phyloP scores from a whole-genome alignment of 1,284 basidiomycete genomes.

The Sanguinoderma infundibulare region DNA sequence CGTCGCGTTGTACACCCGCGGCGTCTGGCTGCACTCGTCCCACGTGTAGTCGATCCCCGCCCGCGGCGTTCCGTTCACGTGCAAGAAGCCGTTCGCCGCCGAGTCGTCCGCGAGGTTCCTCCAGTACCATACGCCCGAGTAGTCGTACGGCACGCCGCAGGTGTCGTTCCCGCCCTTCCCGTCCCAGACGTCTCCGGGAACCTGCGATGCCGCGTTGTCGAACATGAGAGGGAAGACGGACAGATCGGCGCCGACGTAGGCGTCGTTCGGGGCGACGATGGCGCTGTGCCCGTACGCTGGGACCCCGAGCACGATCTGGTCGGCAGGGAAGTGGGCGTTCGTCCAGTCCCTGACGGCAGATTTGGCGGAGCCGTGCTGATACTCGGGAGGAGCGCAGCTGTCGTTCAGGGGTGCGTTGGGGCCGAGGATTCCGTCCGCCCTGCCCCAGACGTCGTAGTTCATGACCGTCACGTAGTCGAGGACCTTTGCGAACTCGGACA shows the following conservation, averaged over 20 bases:
- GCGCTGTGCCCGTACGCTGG: constrained; percentile 77
- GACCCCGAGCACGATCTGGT: constrained; percentile 83
- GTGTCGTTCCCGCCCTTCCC: constrained; percentile 21
- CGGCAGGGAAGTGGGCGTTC: constrained; percentile 74
- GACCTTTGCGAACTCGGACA: constrained; percentile 68
- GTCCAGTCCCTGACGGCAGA: constrained; percentile 75
- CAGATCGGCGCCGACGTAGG: constrained; percentile 43
- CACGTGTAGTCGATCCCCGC: constrained; percentile 54
- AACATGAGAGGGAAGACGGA: constrained; percentile 59
- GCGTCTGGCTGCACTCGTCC: constrained; percentile 71
- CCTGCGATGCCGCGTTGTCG: constrained; percentile 45
- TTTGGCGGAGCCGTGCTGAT: constrained; percentile 74
- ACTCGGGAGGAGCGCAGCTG: constrained; percentile 58
- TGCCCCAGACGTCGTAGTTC: constrained; percentile 80
- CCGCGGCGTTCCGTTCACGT: constrained; percentile 51
- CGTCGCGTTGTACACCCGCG: constrained; percentile 62
- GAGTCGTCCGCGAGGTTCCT: constrained; percentile 61
- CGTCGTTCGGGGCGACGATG: constrained; percentile 44
- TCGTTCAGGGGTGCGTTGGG: constrained; percentile 86
- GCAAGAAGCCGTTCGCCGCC: constrained; percentile 61
- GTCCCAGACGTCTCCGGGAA: constrained; percentile 62
- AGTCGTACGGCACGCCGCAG: constrained; percentile 30
- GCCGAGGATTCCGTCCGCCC: constrained; percentile 50
- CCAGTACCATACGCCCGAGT: constrained; percentile 60
- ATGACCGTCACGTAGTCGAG: constrained; percentile 87